A percentile compares a stretch with the other conserved stretches of the same genome.
Evolutionary conservation across 352 stramenopile species (phyloP).

Genomic region (Phytophthora pinifolia): DNA sequence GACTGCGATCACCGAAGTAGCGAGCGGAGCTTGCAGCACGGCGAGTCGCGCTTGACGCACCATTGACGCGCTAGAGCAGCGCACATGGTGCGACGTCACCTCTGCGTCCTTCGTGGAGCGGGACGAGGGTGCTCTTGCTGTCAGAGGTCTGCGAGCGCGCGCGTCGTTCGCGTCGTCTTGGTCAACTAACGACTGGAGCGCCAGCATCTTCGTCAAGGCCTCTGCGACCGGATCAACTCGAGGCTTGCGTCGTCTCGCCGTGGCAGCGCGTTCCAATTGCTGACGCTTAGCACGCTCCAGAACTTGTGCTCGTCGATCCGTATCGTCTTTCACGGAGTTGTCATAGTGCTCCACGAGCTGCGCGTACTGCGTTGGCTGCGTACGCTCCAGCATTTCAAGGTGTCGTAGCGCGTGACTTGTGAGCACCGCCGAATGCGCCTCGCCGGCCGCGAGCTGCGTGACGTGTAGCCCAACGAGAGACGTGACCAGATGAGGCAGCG

Average conservation of each 20-base stretch:
- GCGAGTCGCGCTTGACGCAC: slow-evolving; percentile 49
- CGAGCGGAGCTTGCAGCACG: slow-evolving; percentile 32
- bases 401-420: slow-evolving; percentile 38
- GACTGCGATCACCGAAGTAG: not conserved
- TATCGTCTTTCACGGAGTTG: slow-evolving; percentile 40
- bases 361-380: slow-evolving; percentile 46
- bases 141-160: slow-evolving; percentile 14
- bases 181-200: slow-evolving; percentile 33
- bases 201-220: slow-evolving; percentile 24
- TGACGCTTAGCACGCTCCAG: slow-evolving; percentile 31
- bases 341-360: slow-evolving; percentile 45
- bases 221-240: slow-evolving; percentile 30
- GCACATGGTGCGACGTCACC: slow-evolving; percentile 13
- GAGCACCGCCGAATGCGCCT: slow-evolving; percentile 56
- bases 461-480: slow-evolving; percentile 60
- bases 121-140: slow-evolving; percentile 4
- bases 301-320: slow-evolving; percentile 29
- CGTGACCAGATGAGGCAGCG: slow-evolving; percentile 60
- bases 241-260: slow-evolving; percentile 39
- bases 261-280: slow-evolving; percentile 28
- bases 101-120: not conserved
- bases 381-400: slow-evolving; percentile 46
- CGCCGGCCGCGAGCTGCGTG: slow-evolving; percentile 49
- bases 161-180: slow-evolving; percentile 18
- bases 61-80: slow-evolving; percentile 48